A percentile compares a stretch with the other conserved stretches of the same genome.
phyloP scores from a whole-genome alignment of 768 basidiomycete species.

The Mycena polygramma region DNA sequence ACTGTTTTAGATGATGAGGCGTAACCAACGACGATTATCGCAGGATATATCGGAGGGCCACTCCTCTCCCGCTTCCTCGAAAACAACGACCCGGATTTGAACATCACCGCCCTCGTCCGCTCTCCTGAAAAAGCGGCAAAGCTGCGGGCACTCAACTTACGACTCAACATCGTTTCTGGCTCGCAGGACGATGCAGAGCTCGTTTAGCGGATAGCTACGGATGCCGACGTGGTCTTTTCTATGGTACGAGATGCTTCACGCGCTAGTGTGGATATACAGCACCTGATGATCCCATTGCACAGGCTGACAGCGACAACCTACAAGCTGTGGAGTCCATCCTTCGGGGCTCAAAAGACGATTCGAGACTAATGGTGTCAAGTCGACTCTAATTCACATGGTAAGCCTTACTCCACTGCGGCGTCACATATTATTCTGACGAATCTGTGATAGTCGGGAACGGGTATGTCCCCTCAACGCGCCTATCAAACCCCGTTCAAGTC shows the following conservation, averaged over 20 bases:
- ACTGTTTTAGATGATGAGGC: no score
- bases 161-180: constrained; percentile 40
- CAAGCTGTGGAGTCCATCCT: constrained; percentile 25
- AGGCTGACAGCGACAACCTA: constrained; percentile 32
- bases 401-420: neutral
- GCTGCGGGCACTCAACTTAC: neutral
- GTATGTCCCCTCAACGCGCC: no score
- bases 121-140: constrained; percentile 14
- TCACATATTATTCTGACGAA: neutral
- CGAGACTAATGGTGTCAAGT: constrained; percentile 17
- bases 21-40: no score
- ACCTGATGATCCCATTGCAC: neutral
- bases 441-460: constrained; percentile 18
- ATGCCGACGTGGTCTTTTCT: constrained; percentile 49
- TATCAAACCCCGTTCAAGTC: no score
- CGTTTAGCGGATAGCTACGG: constrained; percentile 43
- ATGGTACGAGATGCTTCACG: constrained; percentile 34
- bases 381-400: constrained; percentile 35
- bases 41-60: constrained; percentile 26
- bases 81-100: neutral
- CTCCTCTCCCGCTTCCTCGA: constrained; percentile 24
- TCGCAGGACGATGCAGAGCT: constrained; percentile 46
- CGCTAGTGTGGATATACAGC: constrained; percentile 25
- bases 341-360: constrained; percentile 30
- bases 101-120: constrained; percentile 21